phyloP scores from a whole-genome alignment of 257 asterid species.

The Orobanche coerulescens region DNA sequence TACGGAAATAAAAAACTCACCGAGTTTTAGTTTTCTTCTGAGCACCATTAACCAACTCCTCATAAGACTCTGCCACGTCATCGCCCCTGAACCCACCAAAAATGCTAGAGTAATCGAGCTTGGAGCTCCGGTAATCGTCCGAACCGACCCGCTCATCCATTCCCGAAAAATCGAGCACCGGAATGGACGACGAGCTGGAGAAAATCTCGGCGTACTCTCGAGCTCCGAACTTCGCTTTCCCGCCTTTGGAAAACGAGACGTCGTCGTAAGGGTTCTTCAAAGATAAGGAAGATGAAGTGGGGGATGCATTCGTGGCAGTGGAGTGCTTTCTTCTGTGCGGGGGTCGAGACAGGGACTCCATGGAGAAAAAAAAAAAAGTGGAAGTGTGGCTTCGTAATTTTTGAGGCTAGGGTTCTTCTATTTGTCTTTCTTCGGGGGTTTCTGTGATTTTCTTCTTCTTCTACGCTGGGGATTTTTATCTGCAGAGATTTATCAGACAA shows the following conservation, averaged over 20 bases:
- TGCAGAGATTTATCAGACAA: conserved; percentile 35
- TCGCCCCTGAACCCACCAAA: conserved; percentile 57
- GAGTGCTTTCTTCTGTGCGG: conserved; percentile 55
- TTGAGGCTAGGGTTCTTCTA: conserved; percentile 22
- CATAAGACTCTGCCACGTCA: conserved; percentile 45
- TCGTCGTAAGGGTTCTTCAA: conserved; percentile 60
- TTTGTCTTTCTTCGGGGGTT: neutral
- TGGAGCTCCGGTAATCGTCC: conserved; percentile 36
- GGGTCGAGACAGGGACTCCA: conserved; percentile 72
- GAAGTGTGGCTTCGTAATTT: neutral
- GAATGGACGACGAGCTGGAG: conserved; percentile 61
- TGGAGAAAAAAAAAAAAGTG: conserved; percentile 12
- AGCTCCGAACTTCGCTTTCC: conserved; percentile 32
- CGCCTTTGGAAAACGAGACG: conserved; percentile 33
- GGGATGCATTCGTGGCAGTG: conserved; percentile 23
- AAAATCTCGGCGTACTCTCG: conserved; percentile 76
- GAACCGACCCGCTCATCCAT: conserved; percentile 35
- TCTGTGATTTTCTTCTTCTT: conserved; percentile 13
- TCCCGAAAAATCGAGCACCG: conserved; percentile 66
- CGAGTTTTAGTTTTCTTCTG: conserved; percentile 27
- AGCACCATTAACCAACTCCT: conserved; percentile 39
- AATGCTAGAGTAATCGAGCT: conserved; percentile 57
- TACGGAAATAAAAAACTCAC: conserved; percentile 26
- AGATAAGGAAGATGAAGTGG: conserved; percentile 46
- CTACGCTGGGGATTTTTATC: conserved; percentile 18